phyloP scores from a whole-genome alignment of 2,329 filamentous ascomycete species.

The Grosmannia serpens region DNA sequence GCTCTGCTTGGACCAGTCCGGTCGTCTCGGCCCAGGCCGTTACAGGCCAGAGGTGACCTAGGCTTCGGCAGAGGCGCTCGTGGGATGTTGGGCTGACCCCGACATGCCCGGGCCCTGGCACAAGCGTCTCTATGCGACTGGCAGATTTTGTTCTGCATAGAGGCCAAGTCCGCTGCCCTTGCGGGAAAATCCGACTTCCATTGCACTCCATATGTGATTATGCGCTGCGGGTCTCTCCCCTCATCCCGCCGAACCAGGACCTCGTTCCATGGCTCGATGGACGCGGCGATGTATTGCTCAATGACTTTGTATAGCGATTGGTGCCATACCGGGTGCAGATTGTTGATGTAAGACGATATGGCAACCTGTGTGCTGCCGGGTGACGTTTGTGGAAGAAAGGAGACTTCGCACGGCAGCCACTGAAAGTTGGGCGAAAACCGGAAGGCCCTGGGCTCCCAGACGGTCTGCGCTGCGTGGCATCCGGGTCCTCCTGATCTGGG shows the following conservation, averaged over 20 bases:
- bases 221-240: neutral
- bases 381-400: constrained; percentile 11
- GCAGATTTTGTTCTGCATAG: too few species aligned
- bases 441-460: neutral
- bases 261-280: constrained; percentile 29
- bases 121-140: too few species aligned
- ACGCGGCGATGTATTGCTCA: constrained; percentile 22
- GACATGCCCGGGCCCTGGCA: too few species aligned
- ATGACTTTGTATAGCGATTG: constrained; percentile 20
- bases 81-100: too few species aligned
- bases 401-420: constrained; percentile 25
- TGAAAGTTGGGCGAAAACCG: constrained; percentile 17
- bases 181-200: too few species aligned
- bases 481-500: too few species aligned
- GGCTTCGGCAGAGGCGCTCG: too few species aligned
- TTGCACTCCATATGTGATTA: neutral
- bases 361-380: constrained; percentile 12
- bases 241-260: constrained; percentile 7
- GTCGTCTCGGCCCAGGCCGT: too few species aligned
- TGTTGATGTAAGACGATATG: constrained; percentile 29
- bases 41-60: too few species aligned
- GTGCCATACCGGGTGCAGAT: constrained; percentile 25
- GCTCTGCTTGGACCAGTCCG: too few species aligned
- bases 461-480: neutral
- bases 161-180: too few species aligned